These are phyloP conservation scores for Sarocladiaceae sp. DNA, from an alignment of 2,329 filamentous ascomycete species.

Conservation along the genomic window DNA sequence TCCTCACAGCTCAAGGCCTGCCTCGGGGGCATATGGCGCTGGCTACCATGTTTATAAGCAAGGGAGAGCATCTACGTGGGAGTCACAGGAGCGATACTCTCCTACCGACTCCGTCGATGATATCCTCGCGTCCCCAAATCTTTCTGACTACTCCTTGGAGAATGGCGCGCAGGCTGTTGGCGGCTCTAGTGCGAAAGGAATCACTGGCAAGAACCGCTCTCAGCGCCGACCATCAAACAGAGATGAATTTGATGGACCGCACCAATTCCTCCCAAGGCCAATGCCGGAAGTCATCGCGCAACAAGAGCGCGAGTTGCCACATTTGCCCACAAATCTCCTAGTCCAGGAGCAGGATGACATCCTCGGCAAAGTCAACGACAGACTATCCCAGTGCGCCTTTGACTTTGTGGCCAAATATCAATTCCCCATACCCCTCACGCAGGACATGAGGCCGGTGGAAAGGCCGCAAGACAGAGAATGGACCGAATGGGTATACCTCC, in stretches of 20 bases:
- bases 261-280: constrained; percentile 74
- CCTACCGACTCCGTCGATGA: constrained; percentile 56
- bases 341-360: constrained; percentile 83
- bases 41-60: constrained; percentile 33
- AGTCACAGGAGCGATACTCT: constrained; percentile 47
- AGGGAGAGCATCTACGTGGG: constrained; percentile 40
- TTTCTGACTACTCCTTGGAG: constrained; percentile 59
- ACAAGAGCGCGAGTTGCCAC: constrained; percentile 76
- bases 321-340: constrained; percentile 76
- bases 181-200: constrained; percentile 21
- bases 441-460: constrained; percentile 75
- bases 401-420: constrained; percentile 90
- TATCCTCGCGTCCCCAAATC: constrained; percentile 51
- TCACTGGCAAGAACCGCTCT: constrained; percentile 41
- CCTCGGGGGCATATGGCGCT: constrained; percentile 34
- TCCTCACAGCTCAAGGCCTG: constrained; percentile 11
- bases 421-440: constrained; percentile 79
- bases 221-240: constrained; percentile 73
- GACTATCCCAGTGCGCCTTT: constrained; percentile 79
- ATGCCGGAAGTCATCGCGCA: constrained; percentile 66
- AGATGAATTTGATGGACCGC: constrained; percentile 85
- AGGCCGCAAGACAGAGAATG: constrained; percentile 76
- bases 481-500: constrained; percentile 87
- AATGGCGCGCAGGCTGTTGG: constrained; percentile 32
- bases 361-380: constrained; percentile 75